phyloP scores from a whole-genome alignment of 306 rosid genomes.

The Vigna reflexopilosa region DNA sequence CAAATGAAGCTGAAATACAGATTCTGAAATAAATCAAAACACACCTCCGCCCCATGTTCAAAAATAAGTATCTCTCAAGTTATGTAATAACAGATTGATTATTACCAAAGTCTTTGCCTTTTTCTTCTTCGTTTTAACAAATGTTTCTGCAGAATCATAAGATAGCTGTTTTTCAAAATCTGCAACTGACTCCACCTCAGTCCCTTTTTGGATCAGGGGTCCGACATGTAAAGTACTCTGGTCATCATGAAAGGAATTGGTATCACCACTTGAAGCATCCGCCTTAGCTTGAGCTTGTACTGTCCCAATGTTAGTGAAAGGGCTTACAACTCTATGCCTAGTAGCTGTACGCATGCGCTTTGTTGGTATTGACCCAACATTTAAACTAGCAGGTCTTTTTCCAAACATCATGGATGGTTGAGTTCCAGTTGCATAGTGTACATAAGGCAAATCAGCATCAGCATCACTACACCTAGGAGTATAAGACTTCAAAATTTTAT shows the following conservation, averaged over 20 bases:
- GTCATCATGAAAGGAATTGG: constrained; percentile 91
- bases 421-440: constrained; percentile 55
- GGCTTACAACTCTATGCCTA: constrained; percentile 85
- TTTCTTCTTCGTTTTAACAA: constrained; percentile 75
- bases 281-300: constrained; percentile 71
- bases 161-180: constrained; percentile 71
- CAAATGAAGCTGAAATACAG: constrained; percentile 41
- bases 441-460: constrained; percentile 67
- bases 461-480: constrained; percentile 59
- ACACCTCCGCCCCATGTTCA: not conserved
- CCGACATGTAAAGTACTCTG: constrained; percentile 79
- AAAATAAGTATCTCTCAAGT: constrained; percentile 10
- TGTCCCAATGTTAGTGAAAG: constrained; percentile 63
- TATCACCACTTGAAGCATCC: constrained; percentile 98
- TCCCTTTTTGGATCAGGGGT: constrained; percentile 73
- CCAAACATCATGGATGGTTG: constrained; percentile 62
- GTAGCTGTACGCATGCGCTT: constrained; percentile 86
- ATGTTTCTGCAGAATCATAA: constrained; percentile 80
- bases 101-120: constrained; percentile 78
- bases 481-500: constrained; percentile 55
- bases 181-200: constrained; percentile 83
- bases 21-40: constrained; percentile 18
- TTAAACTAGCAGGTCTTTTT: constrained; percentile 77
- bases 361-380: constrained; percentile 76
- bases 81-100: constrained; percentile 36